Percentiles rank a stretch among this genome's conserved stretches.
phyloP scores from a whole-genome alignment of 2,329 filamentous ascomycete species.

The Fusarium nematophilum region DNA sequence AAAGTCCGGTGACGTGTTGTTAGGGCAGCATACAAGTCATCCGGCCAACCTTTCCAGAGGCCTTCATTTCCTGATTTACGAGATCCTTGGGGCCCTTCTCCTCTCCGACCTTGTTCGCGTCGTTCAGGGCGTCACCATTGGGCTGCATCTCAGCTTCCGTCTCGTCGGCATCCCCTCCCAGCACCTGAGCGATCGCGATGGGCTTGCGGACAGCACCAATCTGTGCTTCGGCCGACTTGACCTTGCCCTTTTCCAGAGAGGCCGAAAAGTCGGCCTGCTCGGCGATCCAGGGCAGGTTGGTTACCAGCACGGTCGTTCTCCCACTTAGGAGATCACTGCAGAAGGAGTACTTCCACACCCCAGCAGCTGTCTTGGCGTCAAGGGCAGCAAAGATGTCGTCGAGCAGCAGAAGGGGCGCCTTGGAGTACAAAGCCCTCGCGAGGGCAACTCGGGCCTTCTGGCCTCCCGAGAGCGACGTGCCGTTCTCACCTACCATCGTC shows the following conservation, averaged over 20 bases:
- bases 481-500: conserved; percentile 66
- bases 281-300: conserved; percentile 65
- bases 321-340: conserved; percentile 65
- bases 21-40: conserved; percentile 53
- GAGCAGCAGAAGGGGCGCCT: conserved; percentile 64
- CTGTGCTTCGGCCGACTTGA: conserved; percentile 56
- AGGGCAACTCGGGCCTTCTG: conserved; percentile 68
- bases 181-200: conserved; percentile 55
- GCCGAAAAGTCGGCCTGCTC: conserved; percentile 62
- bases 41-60: conserved; percentile 58
- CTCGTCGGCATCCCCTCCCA: conserved; percentile 48
- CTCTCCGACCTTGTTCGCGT: conserved; percentile 48
- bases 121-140: conserved; percentile 45
- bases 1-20: background rate
- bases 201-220: conserved; percentile 58
- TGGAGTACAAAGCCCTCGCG: conserved; percentile 68
- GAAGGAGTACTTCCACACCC: conserved; percentile 68
- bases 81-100: conserved; percentile 55
- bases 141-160: conserved; percentile 45
- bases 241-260: conserved; percentile 57
- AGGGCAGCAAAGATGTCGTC: conserved; percentile 71
- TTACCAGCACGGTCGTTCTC: conserved; percentile 67
- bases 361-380: conserved; percentile 67
- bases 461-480: conserved; percentile 66
- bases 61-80: conserved; percentile 60